Evolutionary conservation across 768 basidiomycete genomes (phyloP).

Genomic region (Cystofilobasidium macerans): DNA sequence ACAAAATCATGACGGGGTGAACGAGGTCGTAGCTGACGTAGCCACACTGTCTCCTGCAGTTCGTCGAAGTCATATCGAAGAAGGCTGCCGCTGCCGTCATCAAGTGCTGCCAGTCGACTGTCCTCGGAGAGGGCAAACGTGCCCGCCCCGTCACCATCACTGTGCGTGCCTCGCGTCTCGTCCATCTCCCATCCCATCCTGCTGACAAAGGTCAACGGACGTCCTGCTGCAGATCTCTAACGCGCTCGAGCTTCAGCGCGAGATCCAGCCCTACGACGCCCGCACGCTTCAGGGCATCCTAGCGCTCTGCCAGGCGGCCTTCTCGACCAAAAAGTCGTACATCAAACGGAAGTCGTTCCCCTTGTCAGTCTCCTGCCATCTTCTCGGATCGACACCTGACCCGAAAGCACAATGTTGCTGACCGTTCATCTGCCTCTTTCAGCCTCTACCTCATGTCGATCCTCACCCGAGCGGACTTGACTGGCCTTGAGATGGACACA

Average conservation of each 20-base stretch:
- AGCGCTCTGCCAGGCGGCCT: constrained; percentile 13
- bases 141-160: constrained; percentile 25
- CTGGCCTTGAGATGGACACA: constrained; percentile 14
- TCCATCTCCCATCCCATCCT: no score
- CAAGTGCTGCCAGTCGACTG: constrained; percentile 20
- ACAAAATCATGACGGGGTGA: background rate
- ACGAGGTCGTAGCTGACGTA: background rate
- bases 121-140: constrained; percentile 17
- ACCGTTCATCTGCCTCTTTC: background rate
- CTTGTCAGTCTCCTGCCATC: constrained; percentile 12
- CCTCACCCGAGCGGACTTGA: constrained; percentile 22
- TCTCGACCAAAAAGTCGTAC: constrained; percentile 23
- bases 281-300: constrained; percentile 3
- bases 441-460: constrained; percentile 25
- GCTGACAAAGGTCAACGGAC: background rate
- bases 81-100: constrained; percentile 17
- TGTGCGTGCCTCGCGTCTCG: background rate
- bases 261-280: constrained; percentile 22
- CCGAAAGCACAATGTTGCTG: background rate
- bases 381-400: no score
- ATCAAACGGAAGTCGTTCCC: constrained; percentile 24
- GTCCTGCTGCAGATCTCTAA: background rate
- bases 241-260: background rate
- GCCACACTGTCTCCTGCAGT: background rate
- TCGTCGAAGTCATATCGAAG: constrained; percentile 24